phyloP scores from a whole-genome alignment of 1,284 basidiomycete species.

The Heliocybe sulcata region DNA sequence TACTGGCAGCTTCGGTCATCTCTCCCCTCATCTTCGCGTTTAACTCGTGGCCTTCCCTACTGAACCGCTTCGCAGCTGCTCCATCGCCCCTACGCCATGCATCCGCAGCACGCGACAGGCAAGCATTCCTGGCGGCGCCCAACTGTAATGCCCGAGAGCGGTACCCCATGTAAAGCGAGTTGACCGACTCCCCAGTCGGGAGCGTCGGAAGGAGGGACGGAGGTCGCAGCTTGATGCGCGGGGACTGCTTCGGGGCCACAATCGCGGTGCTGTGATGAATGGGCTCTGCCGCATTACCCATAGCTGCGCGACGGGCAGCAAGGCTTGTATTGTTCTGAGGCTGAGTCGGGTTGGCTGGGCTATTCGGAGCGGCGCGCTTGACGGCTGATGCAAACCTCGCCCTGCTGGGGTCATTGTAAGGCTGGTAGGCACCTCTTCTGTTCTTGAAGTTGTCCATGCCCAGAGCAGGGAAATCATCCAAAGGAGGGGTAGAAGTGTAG shows the following conservation, averaged over 20 bases:
- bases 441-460: slow-evolving; percentile 38
- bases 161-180: slow-evolving; percentile 81
- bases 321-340: slow-evolving; percentile 26
- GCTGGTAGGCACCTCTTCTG: slow-evolving; percentile 30
- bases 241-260: slow-evolving; percentile 78
- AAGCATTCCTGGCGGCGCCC: slow-evolving; percentile 90
- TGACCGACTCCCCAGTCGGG: slow-evolving; percentile 74
- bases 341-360: slow-evolving; percentile 11
- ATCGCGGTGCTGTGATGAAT: slow-evolving; percentile 60
- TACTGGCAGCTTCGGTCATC: slow-evolving; percentile 73
- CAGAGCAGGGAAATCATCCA: slow-evolving; percentile 87
- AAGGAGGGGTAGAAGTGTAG: slow-evolving; percentile 34
- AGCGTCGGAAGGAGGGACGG: slow-evolving; percentile 86
- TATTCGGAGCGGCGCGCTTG: slow-evolving; percentile 46
- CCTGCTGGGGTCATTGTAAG: slow-evolving; percentile 62
- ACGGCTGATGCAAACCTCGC: slow-evolving; percentile 82
- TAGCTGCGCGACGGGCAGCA: slow-evolving; percentile 45
- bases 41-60: slow-evolving; percentile 86
- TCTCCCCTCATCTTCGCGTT: slow-evolving; percentile 86
- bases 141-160: slow-evolving; percentile 83
- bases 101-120: slow-evolving; percentile 91
- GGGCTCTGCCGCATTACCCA: slow-evolving; percentile 50
- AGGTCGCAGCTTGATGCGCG: slow-evolving; percentile 75
- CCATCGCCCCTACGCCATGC: slow-evolving; percentile 94
- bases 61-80: slow-evolving; percentile 90